Base-by-base conservation (phyloP, 345 rosid genomes). In the Physaria fendleri region DNA sequence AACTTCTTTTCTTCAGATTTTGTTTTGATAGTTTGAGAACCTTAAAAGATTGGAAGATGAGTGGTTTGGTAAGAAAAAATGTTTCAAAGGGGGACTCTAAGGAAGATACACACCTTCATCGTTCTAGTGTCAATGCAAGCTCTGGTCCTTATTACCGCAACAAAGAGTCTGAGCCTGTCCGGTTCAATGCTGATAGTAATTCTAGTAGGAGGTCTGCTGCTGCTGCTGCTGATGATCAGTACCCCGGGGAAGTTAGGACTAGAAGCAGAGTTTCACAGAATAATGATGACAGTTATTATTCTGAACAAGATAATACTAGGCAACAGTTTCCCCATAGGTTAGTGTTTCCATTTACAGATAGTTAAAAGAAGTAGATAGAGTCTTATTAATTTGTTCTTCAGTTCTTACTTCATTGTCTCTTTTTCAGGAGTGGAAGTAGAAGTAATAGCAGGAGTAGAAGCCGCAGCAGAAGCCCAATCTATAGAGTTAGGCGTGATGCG, bases 11-110 rank as follows among this genome's bases (percentile, higher is more conserved):
- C 33, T 39, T 50, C 57, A 56, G 59, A 46, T 30, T 22, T 14
- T 41, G 4, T 40, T n/a, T 47, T 44, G 46, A 40, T 22, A 32
- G 48, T 16, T 29, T 50, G 30, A 8, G 23, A 47, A 53, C 37
- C 28, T 6, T 58, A 42, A 38, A 50, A 62, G 65, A 59, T 2
- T 43, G 52, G 34, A 65, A 62, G 34, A 92, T 84, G 95, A 81
- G 90, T 34, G 82, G 83, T 28, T 62, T 73, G 40, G 74, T 76
- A 52, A 75, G 82, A 63, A 82, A 76, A 74, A 82, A 69, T 35
- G 69, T 52, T 76, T 86, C 97, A 37, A 86, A 85, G 53, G 81
- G 95, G 88, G 95, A 88, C 80, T 59, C 74, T 65, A 78, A 73
- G 68, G 93, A 85, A 71, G 93, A 77, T 11, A 2, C 45, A 30